Conservation (phyloP, 2,329 filamentous ascomycete genomes). For the Colletotrichum tropicicola region DNA sequence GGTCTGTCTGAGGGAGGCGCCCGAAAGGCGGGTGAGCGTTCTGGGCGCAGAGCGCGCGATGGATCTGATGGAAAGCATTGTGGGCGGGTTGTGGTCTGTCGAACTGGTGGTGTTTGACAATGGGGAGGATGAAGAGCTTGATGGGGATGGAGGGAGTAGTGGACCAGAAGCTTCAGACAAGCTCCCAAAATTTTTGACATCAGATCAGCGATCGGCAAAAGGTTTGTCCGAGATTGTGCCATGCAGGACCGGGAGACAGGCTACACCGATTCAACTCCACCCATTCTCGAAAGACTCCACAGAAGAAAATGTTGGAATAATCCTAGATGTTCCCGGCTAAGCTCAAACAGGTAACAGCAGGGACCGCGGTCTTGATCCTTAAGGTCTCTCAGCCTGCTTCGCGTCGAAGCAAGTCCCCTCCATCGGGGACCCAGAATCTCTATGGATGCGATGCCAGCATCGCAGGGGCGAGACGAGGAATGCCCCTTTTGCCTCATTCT, state of each 20-base stretch:
- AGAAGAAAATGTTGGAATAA: background rate
- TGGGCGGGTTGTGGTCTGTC: slow-evolving; percentile 35
- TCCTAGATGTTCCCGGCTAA: background rate
- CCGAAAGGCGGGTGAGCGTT: slow-evolving; percentile 65
- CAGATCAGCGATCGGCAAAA: slow-evolving; percentile 16
- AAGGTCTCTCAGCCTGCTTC: background rate
- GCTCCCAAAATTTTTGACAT: slow-evolving; percentile 28
- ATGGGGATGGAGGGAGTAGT: background rate
- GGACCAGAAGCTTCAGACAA: slow-evolving; percentile 6
- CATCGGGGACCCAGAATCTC: no score
- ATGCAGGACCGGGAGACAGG: background rate
- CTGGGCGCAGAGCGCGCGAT: slow-evolving; percentile 74
- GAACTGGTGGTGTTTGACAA: slow-evolving; percentile 2
- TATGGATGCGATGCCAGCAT: slow-evolving; percentile 5
- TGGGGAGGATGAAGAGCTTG: background rate
- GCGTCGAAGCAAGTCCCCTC: no score
- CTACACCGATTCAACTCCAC: slow-evolving; percentile 8
- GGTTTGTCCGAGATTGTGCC: background rate
- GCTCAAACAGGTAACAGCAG: slow-evolving; percentile 1
- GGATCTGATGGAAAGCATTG: slow-evolving; percentile 76
- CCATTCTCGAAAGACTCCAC: slow-evolving; percentile 1
- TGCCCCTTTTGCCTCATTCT: background rate
- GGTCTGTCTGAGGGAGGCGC: slow-evolving; percentile 59
- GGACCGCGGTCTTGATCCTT: background rate
- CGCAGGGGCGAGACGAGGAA: no score